Base-by-base conservation (phyloP, 768 basidiomycete species). In the Coprinellus aureogranulatus region DNA sequence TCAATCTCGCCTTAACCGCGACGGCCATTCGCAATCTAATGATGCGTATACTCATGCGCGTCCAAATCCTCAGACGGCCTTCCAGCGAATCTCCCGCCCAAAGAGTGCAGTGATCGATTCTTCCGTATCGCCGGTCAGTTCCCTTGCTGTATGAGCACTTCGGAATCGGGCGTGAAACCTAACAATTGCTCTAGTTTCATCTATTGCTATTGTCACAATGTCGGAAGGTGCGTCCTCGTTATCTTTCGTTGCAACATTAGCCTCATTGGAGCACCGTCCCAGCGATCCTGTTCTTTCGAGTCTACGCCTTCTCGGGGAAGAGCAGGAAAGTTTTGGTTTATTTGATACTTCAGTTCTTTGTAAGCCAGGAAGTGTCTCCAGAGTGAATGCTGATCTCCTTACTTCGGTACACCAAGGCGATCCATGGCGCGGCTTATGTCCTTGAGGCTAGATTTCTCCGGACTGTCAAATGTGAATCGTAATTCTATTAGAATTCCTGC, bases 281-380 rank as follows among this genome's bases (percentile, higher is more conserved):
- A 49, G 48, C 48, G 9, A 49, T 49, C 26, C 48, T 49, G 12
- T 49, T 49, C 28, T 9, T 49, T n/a, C 48, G 48, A 4, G 48
- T 49, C 26, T 49, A 49, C 48, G 48, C 48, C 16, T 49, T 49
- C 48, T 49, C 48, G 11, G 48, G 48, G 48, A 49, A 26, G 22
- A 49, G 31, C 28, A 49, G n/a, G 48, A 49, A 49, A 28, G 8
- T 49, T 10, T 30, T 49, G 16, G 26, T 49, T 16, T 49, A 49
- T 28, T 28, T 49, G 1, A 49, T 49, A 18, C 48, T 49, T 16
- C 48, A 49, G 48, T 49, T 49, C 27, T 16, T 49, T 28, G 48
- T 49, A 30, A n/a, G 48, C 9, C 27, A 28, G 26, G 18, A 4
- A 10, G 4, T 31, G 8, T 3, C 25, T 28, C 16, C 1, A 16